Base-by-base conservation (phyloP, 768 basidiomycete species). In the Collybia sordida region DNA sequence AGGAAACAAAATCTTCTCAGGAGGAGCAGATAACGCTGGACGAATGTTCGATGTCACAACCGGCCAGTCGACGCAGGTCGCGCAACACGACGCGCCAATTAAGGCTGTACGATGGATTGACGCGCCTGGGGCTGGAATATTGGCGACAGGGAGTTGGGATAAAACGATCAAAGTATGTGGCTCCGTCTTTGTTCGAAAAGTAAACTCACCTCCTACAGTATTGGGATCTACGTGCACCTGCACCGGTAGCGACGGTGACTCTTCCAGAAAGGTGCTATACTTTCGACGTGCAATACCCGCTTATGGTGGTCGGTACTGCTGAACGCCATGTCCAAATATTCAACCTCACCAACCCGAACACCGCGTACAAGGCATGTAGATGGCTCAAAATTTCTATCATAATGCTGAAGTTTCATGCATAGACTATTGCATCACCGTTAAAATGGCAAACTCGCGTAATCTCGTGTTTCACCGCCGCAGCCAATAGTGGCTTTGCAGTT, bases 61-160 rank as follows among this genome's bases (percentile, higher is more conserved):
- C 1, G 91, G 90, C 0, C 86, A 88, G 63, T 63, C 85, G 1
- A 77, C 78, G 4, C 93, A 95, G 63, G 86, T 97, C 42, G 93
- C 91, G 17, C 88, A 88, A 52, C 94, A 98, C 54, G 93, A 97
- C 64, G 90, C 86, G 39, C 90, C 90, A 9, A 83, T 96, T 60
- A 90, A 86, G 66, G 84, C 81, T 50, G 85, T 93, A 34, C 79
- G 82, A 47, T 94, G 88, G 83, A 75, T 93, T 45, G 88, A 94
- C 53, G 80, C 86, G 5, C 84, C 83, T 17, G 80, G 80, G 53
- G 79, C 80, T 34, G 82, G 90, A 11, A 83, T 95, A 53, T 74
- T 95, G 19, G 91, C 86, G 8, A 98, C 96, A 1, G 97, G 94
- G 6, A 93, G 93, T 47, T 99, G 97, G 97, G 96, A 99, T 68